Evolutionary conservation across 2,329 filamentous ascomycete genomes (phyloP).

Genomic region (Phyllosticta citrichinensis): DNA sequence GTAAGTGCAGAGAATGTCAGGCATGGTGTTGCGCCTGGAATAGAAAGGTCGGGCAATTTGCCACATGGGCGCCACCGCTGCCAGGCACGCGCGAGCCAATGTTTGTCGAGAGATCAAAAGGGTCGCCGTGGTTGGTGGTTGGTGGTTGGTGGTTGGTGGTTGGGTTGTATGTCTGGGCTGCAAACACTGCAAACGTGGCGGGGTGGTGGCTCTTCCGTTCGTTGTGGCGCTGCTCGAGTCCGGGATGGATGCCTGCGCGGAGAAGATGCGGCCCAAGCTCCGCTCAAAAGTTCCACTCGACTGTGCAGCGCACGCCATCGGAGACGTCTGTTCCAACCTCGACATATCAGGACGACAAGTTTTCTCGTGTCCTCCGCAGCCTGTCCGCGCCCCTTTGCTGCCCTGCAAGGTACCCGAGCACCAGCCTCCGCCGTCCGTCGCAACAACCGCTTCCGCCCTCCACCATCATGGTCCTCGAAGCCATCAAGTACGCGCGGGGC

Average conservation of each 20-base stretch:
- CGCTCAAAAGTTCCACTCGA: background rate
- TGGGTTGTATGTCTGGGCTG: background rate
- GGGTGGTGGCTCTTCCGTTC: background rate
- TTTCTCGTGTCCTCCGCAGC: background rate
- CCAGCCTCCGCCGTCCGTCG: background rate
- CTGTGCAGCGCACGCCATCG: background rate
- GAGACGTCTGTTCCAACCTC: background rate
- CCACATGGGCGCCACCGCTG: background rate
- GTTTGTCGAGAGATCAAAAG: background rate
- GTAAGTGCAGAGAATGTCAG: too few relatives aligned
- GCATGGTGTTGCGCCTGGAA: too few relatives aligned
- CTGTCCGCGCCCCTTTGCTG: background rate
- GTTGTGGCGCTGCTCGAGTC: background rate
- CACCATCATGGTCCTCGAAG: slow-evolving; percentile 52
- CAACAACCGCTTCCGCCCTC: background rate
- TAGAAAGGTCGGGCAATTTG: too few relatives aligned
- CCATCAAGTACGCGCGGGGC: slow-evolving; percentile 65
- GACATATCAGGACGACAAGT: background rate
- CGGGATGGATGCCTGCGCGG: background rate
- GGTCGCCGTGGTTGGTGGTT: background rate
- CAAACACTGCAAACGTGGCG: background rate
- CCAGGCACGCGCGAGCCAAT: background rate
- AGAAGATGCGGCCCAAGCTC: background rate
- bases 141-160: background rate
- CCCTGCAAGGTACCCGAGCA: background rate